Evolutionary conservation across 176 grass and related monocot species (phyloP), one percentile per base, ranked within the genome.

Genomic region (Thalia dealbata): DNA sequence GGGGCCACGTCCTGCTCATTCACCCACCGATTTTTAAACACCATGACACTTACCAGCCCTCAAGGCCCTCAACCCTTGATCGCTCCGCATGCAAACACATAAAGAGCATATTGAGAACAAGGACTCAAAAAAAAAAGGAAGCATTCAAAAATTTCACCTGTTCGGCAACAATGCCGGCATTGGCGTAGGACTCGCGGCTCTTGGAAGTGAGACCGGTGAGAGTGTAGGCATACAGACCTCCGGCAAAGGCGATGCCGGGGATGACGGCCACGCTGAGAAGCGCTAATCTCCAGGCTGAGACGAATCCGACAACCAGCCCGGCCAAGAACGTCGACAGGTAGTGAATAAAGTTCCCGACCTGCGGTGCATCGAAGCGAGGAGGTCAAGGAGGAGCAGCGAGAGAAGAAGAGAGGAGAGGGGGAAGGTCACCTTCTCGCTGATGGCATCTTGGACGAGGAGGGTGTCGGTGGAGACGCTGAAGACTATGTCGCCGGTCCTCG

Each of bases 181-280:
- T 93, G 80, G 95, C 87, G 56, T 93, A 99, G 64, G 95, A 93
- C 78, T 93, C 90, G 16, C 90, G 83, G 76, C 95, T 88, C 88
- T 86, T 99, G 64, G 90, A 93, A 27, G 95, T 93, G 65, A 99
- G 87, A 3, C 95, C 90, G 9, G 95, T 93, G 79, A 99, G 85
- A 59, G 90, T 99, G 72, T 93, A 93, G 42, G 95, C 90, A 56
- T 99, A 99, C n/a, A 93, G 83, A n/a, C 95, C 95, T n/a, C 95
- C 95, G 25, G 95, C 95, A 50, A 99, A 93, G n/a, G 88, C 95
- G 67, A 99, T 95, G 58, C 85, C 90, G 0, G 95, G 95, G 59
- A 99, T 93, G 64, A 99, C 90, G 1, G 95, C 95, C 35, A 99
- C 87, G 60, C 90, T 99, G 52, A 99, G 95, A 74, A 99, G 80